phyloP scores from a whole-genome alignment of 257 asterid genomes.

The Avicennia marina region DNA sequence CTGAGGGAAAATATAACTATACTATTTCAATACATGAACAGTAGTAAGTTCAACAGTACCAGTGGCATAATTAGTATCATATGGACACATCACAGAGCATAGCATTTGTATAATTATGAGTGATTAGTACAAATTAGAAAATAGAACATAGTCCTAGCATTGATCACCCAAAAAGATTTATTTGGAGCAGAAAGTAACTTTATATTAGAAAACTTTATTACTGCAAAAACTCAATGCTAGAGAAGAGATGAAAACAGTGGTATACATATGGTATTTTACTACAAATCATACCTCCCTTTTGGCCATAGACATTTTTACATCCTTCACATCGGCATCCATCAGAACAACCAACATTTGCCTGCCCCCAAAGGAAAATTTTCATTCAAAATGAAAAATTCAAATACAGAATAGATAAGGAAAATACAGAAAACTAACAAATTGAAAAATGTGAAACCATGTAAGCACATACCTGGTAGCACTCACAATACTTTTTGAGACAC shows the following conservation, averaged over 20 bases:
- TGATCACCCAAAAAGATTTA: neutral
- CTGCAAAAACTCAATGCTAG: neutral
- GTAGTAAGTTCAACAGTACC: too few species aligned
- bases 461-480: constrained; percentile 75
- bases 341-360: constrained; percentile 84
- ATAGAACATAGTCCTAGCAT: too few species aligned
- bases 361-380: constrained; percentile 1
- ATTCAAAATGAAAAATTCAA: neutral
- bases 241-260: neutral
- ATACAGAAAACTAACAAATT: neutral
- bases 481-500: constrained; percentile 80
- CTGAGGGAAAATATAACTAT: too few species aligned
- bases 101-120: too few species aligned
- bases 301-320: constrained; percentile 65
- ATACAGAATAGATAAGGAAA: neutral
- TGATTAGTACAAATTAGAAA: too few species aligned
- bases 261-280: neutral
- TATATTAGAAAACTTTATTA: too few species aligned
- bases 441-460: neutral
- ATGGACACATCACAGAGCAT: neutral
- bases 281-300: constrained; percentile 55
- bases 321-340: constrained; percentile 89
- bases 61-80: too few species aligned
- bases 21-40: too few species aligned
- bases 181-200: neutral